Base-by-base conservation (phyloP, 768 basidiomycete species). In the Hebeloma cylindrosporum region DNA sequence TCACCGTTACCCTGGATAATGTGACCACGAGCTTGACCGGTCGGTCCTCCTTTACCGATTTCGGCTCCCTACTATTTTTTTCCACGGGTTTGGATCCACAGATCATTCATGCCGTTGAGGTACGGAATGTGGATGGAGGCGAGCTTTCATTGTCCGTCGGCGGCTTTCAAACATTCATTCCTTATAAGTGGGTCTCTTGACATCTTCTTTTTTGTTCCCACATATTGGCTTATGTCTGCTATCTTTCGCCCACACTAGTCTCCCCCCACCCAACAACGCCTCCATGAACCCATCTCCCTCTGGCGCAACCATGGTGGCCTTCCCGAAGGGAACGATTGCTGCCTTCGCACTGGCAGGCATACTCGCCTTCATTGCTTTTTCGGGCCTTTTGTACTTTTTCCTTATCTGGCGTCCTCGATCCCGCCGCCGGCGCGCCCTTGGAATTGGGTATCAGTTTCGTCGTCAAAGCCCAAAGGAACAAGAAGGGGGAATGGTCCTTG, bases 11-110 rank as follows among this genome's bases (percentile, higher is more conserved):
- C 13, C 52, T 75, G 13, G 65, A 70, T 44, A 54, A 78, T 44
- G 61, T 65, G 16, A 75, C 72, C 20, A 46, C 26, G 26, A 70
- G 75, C 23, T 65, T 80, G 40, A 77, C 75, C 22, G 78, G 74
- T 2, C 62, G 63, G 43, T 77, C 83, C 3, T 79, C 80, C 0
- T 83, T 77, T 57, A 71, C 65, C 27, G 64, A 75, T 21, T 60
- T 71, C 34, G 59, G 76, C 45, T 69, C 79, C 8, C 66, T 88
- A 3, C 69, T 91, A 8, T 90, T 81, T 59, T 82, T 75, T 53
- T 72, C 77, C 28, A 78, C 79, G 14, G 79, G 78, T 13, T 72
- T 91, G 33, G 70, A 87, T 52, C 68, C 76, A 10, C 64, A 62
- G 39, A 23, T 51, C 5, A 41, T 53, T 10, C 86, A 91, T 57